These are phyloP conservation scores for Hirsutella rhossiliensis DNA, from an alignment of 2,329 filamentous ascomycete species.

Conservation along the genomic window DNA sequence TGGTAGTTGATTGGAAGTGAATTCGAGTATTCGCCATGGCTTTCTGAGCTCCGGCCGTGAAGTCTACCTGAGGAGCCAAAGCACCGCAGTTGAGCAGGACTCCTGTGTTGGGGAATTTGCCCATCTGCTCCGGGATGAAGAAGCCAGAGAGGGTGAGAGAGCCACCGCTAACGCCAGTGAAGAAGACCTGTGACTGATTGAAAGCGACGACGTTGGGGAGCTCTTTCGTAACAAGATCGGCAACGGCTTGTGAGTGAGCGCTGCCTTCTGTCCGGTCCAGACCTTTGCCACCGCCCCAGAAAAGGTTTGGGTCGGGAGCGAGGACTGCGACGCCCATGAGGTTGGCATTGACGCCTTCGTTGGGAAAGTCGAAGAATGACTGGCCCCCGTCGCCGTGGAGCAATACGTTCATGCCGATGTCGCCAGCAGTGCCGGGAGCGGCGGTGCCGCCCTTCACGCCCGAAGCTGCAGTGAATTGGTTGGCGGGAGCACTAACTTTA, in stretches of 20 bases:
- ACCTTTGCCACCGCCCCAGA: constrained; percentile 44
- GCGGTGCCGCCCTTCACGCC: constrained; percentile 33
- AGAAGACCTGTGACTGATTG: constrained; percentile 37
- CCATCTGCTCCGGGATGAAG: constrained; percentile 44
- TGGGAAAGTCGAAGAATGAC: constrained; percentile 46
- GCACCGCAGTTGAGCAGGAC: constrained; percentile 45
- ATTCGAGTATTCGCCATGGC: constrained; percentile 34
- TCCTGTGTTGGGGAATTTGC: constrained; percentile 34
- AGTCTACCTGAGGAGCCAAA: constrained; percentile 38
- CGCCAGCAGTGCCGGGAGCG: constrained; percentile 17
- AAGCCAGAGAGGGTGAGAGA: constrained; percentile 41
- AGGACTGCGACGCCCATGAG: constrained; percentile 41
- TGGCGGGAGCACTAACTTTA: constrained; percentile 40
- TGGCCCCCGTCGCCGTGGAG: constrained; percentile 49
- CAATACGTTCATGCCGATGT: constrained; percentile 41
- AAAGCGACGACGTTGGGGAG: constrained; percentile 42
- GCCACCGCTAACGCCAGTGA: constrained; percentile 46
- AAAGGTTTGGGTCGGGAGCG: constrained; percentile 39
- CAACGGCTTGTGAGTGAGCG: constrained; percentile 42
- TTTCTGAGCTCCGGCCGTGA: constrained; percentile 25
- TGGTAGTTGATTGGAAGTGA: constrained; percentile 43
- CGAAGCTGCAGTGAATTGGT: constrained; percentile 36
- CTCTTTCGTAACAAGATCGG: constrained; percentile 34
- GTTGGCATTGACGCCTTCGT: constrained; percentile 36
- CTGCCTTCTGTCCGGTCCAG: constrained; percentile 42